A percentile compares a stretch with the other conserved stretches of the same genome.
phyloP scores from a whole-genome alignment of 2,329 filamentous ascomycete genomes.

The Aureobasidium zeae region DNA sequence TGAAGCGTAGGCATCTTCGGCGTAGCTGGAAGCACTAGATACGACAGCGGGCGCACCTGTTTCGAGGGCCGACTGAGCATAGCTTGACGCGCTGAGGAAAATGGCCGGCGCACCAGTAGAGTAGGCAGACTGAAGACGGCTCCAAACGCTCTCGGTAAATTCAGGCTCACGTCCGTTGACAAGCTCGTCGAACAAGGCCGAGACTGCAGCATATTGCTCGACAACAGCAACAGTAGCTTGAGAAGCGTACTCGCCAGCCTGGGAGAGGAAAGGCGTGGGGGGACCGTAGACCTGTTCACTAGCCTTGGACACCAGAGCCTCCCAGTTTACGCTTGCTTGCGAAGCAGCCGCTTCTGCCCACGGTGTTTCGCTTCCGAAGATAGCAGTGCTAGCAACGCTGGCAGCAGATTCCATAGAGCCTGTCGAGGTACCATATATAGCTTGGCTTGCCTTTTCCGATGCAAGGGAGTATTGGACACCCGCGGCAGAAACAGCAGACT shows the following conservation, averaged over 20 bases:
- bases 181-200: conserved; percentile 65
- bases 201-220: conserved; percentile 60
- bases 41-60: too few species aligned
- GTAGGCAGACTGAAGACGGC: conserved; percentile 61
- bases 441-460: conserved; percentile 37
- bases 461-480: conserved; percentile 38
- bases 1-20: conserved; percentile 38
- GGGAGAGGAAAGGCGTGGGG: conserved; percentile 44
- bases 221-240: conserved; percentile 53
- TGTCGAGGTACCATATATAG: conserved; percentile 46
- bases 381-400: conserved; percentile 38
- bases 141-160: conserved; percentile 73
- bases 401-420: conserved; percentile 45
- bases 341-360: conserved; percentile 47
- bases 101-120: conserved; percentile 54
- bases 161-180: conserved; percentile 67
- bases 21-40: conserved; percentile 48
- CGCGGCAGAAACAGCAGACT: conserved; percentile 25
- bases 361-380: conserved; percentile 41
- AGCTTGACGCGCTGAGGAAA: conserved; percentile 43
- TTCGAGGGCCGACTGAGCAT: conserved; percentile 30
- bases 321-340: conserved; percentile 54
- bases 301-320: conserved; percentile 52
- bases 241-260: conserved; percentile 50
- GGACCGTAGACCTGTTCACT: conserved; percentile 63